phyloP scores from a whole-genome alignment of 495 filamentous ascomycete genomes.

The Durotheca rogersii region DNA sequence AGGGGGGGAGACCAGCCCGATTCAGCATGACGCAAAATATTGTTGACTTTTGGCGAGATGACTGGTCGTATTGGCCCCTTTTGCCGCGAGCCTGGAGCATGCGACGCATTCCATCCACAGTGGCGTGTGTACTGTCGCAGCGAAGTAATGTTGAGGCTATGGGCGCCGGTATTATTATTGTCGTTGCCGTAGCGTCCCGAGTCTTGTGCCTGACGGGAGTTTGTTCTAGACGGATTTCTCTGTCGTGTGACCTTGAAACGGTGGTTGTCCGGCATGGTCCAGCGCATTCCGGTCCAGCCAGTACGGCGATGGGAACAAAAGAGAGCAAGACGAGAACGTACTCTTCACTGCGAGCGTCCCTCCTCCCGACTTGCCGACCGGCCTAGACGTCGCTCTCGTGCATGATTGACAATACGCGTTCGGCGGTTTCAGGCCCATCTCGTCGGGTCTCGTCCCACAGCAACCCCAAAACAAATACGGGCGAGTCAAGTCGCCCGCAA shows the following conservation, averaged over 20 bases:
- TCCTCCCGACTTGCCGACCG: slow-evolving; percentile 23
- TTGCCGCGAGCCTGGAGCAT: slow-evolving; percentile 35
- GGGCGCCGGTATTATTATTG: too few relatives aligned
- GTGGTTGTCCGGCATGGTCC: slow-evolving; percentile 16
- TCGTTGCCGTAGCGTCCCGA: too few relatives aligned
- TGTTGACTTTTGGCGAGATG: slow-evolving; percentile 22
- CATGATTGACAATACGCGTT: slow-evolving; percentile 27
- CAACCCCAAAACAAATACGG: slow-evolving; percentile 18
- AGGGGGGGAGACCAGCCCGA: slow-evolving; percentile 1
- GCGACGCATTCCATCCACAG: slow-evolving; percentile 13
- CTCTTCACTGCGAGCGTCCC: too few relatives aligned
- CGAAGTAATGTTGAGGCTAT: too few relatives aligned
- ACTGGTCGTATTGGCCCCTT: slow-evolving; percentile 34
- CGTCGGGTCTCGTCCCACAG: slow-evolving; percentile 19
- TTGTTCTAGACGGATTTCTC: slow-evolving; percentile 11
- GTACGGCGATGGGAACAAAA: too few relatives aligned
- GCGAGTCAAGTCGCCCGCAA: slow-evolving; percentile 17
- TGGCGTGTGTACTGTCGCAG: too few relatives aligned
- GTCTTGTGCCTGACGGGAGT: slow-evolving; percentile 27
- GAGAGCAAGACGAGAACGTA: too few relatives aligned
- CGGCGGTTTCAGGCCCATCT: slow-evolving; percentile 23
- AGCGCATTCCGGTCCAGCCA: slow-evolving; percentile 28
- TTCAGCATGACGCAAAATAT: slow-evolving; percentile 38
- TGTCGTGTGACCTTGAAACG: slow-evolving; percentile 31
- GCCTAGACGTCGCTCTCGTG: slow-evolving; percentile 21